phyloP scores from a whole-genome alignment of 371 early-diverging fungal species.

The Blakeslea trispora region DNA sequence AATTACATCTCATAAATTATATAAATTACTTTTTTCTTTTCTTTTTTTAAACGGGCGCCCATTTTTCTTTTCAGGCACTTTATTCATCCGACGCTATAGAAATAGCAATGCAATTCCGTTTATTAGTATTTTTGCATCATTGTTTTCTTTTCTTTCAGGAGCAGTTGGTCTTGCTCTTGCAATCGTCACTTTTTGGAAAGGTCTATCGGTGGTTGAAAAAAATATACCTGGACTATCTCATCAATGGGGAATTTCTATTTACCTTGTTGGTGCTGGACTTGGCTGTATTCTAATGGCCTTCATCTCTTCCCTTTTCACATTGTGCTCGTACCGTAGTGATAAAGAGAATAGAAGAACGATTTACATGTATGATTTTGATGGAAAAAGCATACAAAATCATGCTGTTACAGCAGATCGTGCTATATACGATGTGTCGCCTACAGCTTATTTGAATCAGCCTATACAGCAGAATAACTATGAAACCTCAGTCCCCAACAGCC shows the following conservation, averaged over 20 bases:
- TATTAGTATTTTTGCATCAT: constrained; percentile 24
- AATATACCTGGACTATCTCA: constrained; percentile 26
- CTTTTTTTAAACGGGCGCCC: neutral
- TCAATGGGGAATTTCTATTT: constrained; percentile 36
- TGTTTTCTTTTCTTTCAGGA: constrained; percentile 26
- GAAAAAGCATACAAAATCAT: neutral
- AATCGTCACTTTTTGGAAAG: constrained; percentile 31
- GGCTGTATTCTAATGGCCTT: constrained; percentile 25
- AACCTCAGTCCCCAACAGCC: neutral
- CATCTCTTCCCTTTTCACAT: constrained; percentile 24
- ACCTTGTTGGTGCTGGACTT: constrained; percentile 27
- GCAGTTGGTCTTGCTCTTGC: constrained; percentile 26
- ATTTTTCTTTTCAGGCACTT: constrained; percentile 17
- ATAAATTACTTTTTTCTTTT: neutral
- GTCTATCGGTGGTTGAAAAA: constrained; percentile 19
- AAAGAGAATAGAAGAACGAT: constrained; percentile 2
- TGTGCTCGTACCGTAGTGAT: constrained; percentile 3
- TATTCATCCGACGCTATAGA: constrained; percentile 22
- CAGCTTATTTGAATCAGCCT: neutral
- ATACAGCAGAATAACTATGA: neutral
- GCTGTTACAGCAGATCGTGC: neutral
- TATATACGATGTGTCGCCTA: neutral
- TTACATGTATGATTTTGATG: neutral
- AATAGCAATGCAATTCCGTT: constrained; percentile 31
- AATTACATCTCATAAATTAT: neutral